A percentile compares a stretch with the other conserved stretches of the same genome.
These are phyloP conservation scores for Globisporangium yorkense DNA, from an alignment of 352 stramenopile species.

Conservation along the genomic window DNA sequence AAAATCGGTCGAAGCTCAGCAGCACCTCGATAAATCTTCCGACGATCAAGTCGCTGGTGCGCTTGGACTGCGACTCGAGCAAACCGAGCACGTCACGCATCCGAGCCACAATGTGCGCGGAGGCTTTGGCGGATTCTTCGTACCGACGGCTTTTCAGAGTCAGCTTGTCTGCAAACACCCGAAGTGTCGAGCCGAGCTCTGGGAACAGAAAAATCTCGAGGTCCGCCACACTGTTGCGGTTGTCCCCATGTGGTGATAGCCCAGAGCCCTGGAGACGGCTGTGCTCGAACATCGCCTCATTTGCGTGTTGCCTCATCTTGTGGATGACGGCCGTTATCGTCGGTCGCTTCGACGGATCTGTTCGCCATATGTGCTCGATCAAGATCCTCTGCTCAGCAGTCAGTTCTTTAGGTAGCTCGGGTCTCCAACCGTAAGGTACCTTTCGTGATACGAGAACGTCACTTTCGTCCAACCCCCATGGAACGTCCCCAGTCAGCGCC, in stretches of 20 bases:
- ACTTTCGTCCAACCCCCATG: neutral
- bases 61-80: neutral
- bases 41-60: neutral
- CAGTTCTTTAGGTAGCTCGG: neutral
- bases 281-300: neutral
- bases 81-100: neutral
- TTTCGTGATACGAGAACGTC: too few relatives aligned
- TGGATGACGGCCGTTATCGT: neutral
- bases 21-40: too few relatives aligned
- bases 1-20: too few relatives aligned
- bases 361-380: neutral
- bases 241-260: neutral
- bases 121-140: neutral
- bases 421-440: neutral
- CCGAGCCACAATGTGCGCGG: neutral
- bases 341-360: neutral
- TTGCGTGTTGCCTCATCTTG: neutral
- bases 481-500: neutral
- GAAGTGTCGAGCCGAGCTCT: neutral
- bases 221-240: neutral
- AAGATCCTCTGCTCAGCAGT: neutral
- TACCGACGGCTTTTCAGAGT: neutral
- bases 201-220: neutral
- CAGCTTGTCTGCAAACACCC: neutral
- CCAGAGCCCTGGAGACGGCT: neutral